phyloP scores from a whole-genome alignment of 768 basidiomycete genomes.

The Stropharia rugosoannulata region DNA sequence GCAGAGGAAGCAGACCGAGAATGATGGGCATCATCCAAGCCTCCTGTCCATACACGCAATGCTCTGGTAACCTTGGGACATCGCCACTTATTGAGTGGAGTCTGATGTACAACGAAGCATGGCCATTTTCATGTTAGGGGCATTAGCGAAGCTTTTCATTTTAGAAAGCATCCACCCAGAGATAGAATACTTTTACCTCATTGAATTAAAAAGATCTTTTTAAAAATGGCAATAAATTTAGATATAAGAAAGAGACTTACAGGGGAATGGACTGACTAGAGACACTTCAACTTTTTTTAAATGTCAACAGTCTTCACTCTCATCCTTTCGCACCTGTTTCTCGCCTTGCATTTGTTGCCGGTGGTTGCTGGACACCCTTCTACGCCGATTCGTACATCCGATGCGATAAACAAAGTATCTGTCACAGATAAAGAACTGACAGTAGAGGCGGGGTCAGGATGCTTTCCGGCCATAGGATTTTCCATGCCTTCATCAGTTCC shows the following conservation, averaged over 20 bases:
- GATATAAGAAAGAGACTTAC: background rate
- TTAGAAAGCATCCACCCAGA: too few species aligned
- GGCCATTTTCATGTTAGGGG: too few species aligned
- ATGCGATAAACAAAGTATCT: background rate
- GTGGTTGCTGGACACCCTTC: background rate
- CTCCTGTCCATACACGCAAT: too few species aligned
- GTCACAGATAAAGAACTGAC: background rate
- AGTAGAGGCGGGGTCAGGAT: slow-evolving; percentile 25
- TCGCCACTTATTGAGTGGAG: too few species aligned
- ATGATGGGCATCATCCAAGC: too few species aligned
- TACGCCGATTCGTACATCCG: background rate
- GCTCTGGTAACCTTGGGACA: too few species aligned
- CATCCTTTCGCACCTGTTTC: background rate
- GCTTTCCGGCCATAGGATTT: slow-evolving; percentile 46
- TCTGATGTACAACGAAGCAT: too few species aligned
- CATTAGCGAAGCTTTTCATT: too few species aligned
- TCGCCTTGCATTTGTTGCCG: background rate
- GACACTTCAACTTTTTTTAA: background rate
- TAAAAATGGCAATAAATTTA: background rate
- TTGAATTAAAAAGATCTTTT: background rate
- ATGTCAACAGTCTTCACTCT: background rate
- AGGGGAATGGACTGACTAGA: too few species aligned
- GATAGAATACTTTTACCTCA: too few species aligned
- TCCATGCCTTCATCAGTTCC: slow-evolving; percentile 54
- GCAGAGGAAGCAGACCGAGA: too few species aligned